Evolutionary conservation across 768 basidiomycete species (phyloP), one percentile per base, ranked within the genome.

Genomic region (Termitomyces eurrhizus): DNA sequence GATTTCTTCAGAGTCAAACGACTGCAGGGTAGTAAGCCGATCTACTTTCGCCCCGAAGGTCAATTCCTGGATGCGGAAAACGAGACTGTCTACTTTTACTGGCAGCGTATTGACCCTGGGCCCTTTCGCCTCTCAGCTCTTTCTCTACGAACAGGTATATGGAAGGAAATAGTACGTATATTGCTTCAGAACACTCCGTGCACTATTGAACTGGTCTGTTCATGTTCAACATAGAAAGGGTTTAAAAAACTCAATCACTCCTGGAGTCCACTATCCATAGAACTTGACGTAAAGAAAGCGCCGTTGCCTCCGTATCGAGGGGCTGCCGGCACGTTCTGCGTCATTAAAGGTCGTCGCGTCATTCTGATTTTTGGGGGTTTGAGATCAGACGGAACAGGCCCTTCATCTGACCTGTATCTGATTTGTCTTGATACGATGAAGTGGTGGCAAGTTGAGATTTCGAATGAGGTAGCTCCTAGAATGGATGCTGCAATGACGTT

Each of bases 381-480:
- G 21, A 39, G 35, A 48, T 18, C 26, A 33, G 35, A 45, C 18
- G 21, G 9, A 26, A 48, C 46, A 14, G 29, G 7, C 9, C 35
- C 41, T 21, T 48, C 59, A 24, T 56, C 53, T 18, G 37, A 56
- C 13, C 12, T 60, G 12, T 60, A 41, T 24, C 13, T 51, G 7
- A 56, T 60, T 26, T 41, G 49, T 41, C 48, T 56, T 32, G 54
- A 60, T 29, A 56, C 13, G 21, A 33, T 36, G 13, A 50, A 44
- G 26, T 60, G 59, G 59, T 60, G 54, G 59, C 29, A 56, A 29
- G 37, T 60, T 12, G 48, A 56, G 7, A 49, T 60, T 5, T 49
- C 49, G 4, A 41, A 50, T 7, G 48, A 56, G 21, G 39, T 60
- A 8, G 13, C 36, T 0, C 54, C 59, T 29, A 46, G 59, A 12